Base-by-base conservation (phyloP, 2,329 filamentous ascomycete species). In the Hypoxylon sp. region DNA sequence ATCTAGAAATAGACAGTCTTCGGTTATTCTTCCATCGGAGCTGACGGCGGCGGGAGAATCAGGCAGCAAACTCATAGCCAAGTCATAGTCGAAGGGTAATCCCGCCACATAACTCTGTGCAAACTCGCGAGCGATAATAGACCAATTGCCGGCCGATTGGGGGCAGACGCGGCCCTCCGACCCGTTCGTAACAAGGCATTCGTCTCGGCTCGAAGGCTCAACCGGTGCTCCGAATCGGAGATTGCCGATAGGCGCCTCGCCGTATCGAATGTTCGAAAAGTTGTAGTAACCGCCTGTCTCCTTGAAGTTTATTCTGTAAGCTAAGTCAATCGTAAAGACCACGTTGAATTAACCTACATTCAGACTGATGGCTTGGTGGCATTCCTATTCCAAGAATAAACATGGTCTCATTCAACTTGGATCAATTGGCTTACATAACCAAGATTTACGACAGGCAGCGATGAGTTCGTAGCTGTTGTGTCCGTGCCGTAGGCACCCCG, bases 201-300 rank as follows among this genome's bases (percentile, higher is more conserved):
- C 28, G n/a, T 60, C 34, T 34, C 10, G 57, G 21, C 6, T 41
- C 32, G 34, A 13, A 14, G 34, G 46, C 17, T 60, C 46, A 2
- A 60, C 32, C 6, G 56, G 46, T 25, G 32, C 34, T 25, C 23
- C 17, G 32, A 59, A 65, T 14, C 63, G 63, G 7, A 61, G 58
- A 17, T 58, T 50, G 3, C 63, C 57, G 14, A 41, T 21, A 5
- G 63, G 57, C 3, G 57, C 7, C 25, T 58, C 43, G 19, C 50
- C 51, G 30, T 61, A 66, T n/a, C 58, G 63, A 36, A 66, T 62
- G 25, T 66, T 66, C 21, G 63, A 61, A 38, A 62, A 66, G 34
- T 62, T 66, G 17, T 57, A 62, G 46, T 58, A 62, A 17, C 50
- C 23, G 11, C 57, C 63, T 36, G 63, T 66, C 36, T 66, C 51